These are phyloP conservation scores for Lentinus polychrous DNA, from an alignment of 1,284 basidiomycete genomes.

Conservation along the genomic window DNA sequence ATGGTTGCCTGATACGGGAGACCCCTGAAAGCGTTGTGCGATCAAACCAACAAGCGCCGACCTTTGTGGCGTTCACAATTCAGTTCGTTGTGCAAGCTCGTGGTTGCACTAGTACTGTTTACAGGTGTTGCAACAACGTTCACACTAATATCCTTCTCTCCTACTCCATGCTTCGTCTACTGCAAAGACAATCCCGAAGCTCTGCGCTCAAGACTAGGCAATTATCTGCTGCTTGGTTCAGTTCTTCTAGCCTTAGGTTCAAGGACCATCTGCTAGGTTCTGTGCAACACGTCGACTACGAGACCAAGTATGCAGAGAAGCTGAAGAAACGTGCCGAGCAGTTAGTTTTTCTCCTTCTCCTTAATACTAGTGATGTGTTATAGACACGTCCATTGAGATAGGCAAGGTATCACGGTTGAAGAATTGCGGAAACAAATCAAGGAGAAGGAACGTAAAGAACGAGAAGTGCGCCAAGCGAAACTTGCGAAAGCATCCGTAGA, in stretches of 20 bases:
- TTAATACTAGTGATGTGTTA: slow-evolving; percentile 7
- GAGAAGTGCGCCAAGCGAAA: slow-evolving; percentile 16
- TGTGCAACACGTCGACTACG: slow-evolving; percentile 18
- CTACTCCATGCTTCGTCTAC: too few relatives aligned
- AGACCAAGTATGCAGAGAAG: slow-evolving; percentile 41
- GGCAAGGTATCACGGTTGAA: slow-evolving; percentile 24
- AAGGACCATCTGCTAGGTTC: not conserved
- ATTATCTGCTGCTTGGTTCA: too few relatives aligned
- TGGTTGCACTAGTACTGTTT: too few relatives aligned
- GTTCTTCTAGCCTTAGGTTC: not conserved
- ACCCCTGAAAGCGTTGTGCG: too few relatives aligned
- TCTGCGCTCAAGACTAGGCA: too few relatives aligned
- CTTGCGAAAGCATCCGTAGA: slow-evolving; percentile 17
- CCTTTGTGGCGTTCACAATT: too few relatives aligned
- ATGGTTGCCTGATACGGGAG: too few relatives aligned
- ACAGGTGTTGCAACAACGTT: too few relatives aligned
- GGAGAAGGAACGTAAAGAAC: slow-evolving; percentile 21
- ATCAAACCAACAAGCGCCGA: too few relatives aligned
- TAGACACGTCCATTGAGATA: slow-evolving; percentile 5
- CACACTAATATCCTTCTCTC: too few relatives aligned
- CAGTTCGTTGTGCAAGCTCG: too few relatives aligned
- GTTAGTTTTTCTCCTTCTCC: slow-evolving; percentile 27
- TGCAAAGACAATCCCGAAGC: too few relatives aligned
- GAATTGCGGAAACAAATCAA: slow-evolving; percentile 22
- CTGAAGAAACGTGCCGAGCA: slow-evolving; percentile 36